phyloP scores from a whole-genome alignment of 1,284 basidiomycete genomes.

The Somion occarium region DNA sequence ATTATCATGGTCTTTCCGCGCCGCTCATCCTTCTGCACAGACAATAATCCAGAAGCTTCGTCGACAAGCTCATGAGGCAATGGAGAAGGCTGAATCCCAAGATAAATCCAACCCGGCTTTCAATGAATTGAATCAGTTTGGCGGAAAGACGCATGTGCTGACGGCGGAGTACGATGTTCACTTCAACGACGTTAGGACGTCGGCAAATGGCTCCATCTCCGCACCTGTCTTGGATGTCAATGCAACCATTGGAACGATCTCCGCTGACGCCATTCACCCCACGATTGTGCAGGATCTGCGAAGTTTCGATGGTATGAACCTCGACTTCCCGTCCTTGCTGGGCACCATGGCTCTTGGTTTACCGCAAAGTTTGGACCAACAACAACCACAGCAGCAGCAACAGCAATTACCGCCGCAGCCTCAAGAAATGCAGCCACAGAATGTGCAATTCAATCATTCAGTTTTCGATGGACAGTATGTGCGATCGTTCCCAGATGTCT shows the following conservation, averaged over 20 bases:
- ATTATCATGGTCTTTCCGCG: neutral
- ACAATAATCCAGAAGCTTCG: conserved; percentile 45
- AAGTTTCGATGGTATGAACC: conserved; percentile 26
- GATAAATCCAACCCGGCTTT: conserved; percentile 19
- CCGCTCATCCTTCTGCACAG: conserved; percentile 24
- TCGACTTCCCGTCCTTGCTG: neutral
- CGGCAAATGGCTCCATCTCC: neutral
- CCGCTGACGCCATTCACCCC: conserved; percentile 32
- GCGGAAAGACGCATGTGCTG: conserved; percentile 53
- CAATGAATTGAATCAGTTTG: conserved; percentile 57
- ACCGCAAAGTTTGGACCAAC: conserved; percentile 2
- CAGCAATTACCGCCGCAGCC: neutral
- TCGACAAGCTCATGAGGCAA: conserved; percentile 46
- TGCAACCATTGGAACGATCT: conserved; percentile 12
- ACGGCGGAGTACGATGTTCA: conserved; percentile 10
- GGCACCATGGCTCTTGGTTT: neutral
- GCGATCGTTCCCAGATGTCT: conserved; percentile 5
- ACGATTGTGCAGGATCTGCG: conserved; percentile 41
- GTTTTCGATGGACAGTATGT: neutral
- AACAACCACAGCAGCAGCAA: neutral
- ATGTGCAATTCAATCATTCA: neutral
- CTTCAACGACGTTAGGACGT: neutral
- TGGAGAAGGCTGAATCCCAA: conserved; percentile 31
- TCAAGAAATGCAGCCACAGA: neutral
- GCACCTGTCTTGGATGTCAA: neutral